Base-by-base conservation (phyloP, 1,284 basidiomycete genomes). In the Boletus semigastroideus region DNA sequence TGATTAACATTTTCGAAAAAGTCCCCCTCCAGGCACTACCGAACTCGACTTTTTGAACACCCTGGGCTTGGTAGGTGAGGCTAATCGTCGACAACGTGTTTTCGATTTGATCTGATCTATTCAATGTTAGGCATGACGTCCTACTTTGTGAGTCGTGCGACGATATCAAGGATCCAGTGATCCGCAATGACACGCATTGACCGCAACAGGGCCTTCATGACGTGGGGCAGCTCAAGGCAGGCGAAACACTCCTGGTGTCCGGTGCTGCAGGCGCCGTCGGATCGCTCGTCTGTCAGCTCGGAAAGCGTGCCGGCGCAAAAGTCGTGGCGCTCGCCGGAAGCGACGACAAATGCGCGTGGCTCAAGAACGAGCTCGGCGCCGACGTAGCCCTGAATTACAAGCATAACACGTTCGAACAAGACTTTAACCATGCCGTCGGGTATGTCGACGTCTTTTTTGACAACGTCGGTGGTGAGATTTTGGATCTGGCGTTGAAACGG, bases 191-290 rank as follows among this genome's bases (percentile, higher is more conserved):
- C 46, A 38, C 38, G 16, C 47, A 25, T 42, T 48, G 28, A 37
- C 42, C 20, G 19, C 31, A 31, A n/a, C 54, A 91, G 89, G 91
- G 93, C n/a, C 76, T 95, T 36, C 77, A 84, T 65, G 88, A 92
- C 49, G 75, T 95, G 41, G 91, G 85, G 25, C 67, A 89, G 55
- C 66, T 94, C 62, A 89, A 94, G 67, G 70, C 84, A 0, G 91
- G 92, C 11, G 92, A 96, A 53, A 89, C 81, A 0, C 80, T 95
- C 43, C 79, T 95, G 25, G 87, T 96, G 19, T 91, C 90, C 1
- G 93, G 91, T 19, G 93, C 93, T 0, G 93, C 92, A 19, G 93
- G 93, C n/a, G 86, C 91, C 4, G 90, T 92, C 17, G 88, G 89
- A 31, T 80, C 84, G 28, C 69, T 88, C 53, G 85, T 76, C 30